phyloP scores from a whole-genome alignment of 495 filamentous ascomycete species.

The Neurospora sp. region DNA sequence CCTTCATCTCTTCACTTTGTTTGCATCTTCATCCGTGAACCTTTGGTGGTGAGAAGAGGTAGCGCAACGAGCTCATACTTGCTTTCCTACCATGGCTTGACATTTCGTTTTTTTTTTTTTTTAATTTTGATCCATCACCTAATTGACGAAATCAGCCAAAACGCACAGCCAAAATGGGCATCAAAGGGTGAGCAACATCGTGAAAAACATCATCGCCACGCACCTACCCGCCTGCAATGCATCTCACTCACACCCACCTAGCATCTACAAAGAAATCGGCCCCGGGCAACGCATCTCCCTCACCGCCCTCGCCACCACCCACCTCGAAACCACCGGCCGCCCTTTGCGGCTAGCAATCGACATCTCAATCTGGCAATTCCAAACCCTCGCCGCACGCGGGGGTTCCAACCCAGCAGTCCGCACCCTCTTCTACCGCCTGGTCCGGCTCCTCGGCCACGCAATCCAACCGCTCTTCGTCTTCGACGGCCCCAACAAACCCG shows the following conservation, averaged over 20 bases:
- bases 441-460: constrained; percentile 68
- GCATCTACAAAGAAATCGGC: constrained; percentile 84
- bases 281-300: constrained; percentile 70
- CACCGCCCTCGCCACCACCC: constrained; percentile 68
- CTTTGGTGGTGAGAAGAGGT: neutral
- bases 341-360: constrained; percentile 88
- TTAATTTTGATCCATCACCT: no score
- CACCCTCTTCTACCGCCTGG: constrained; percentile 84
- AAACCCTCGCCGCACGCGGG: constrained; percentile 73
- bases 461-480: constrained; percentile 93
- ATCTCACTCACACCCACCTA: constrained; percentile 20
- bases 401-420: constrained; percentile 86
- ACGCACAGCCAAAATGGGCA: constrained; percentile 38
- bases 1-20: neutral
- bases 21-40: neutral
- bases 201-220: neutral
- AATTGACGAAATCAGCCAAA: neutral
- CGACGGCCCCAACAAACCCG: constrained; percentile 82
- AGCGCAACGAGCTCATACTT: neutral
- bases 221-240: neutral
- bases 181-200: constrained; percentile 42
- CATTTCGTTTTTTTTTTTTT: neutral
- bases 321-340: constrained; percentile 56
- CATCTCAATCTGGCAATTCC: constrained; percentile 95
- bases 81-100: neutral